Evolutionary conservation across 768 basidiomycete genomes (phyloP), one percentile per base, ranked within the genome.

Genomic region (Clavaria fumosa): DNA sequence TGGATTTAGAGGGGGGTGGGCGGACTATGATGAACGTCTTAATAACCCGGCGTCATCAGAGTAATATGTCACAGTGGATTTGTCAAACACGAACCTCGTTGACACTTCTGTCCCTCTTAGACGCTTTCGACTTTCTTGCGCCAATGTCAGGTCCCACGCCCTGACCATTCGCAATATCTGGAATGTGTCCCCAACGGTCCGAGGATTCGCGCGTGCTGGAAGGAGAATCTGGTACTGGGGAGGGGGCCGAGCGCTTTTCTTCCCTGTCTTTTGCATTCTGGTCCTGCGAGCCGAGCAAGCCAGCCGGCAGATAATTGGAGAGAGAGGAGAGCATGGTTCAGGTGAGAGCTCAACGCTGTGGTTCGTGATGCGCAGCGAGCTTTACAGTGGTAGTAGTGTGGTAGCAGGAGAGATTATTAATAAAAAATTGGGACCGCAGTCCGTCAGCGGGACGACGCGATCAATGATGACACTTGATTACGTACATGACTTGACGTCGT

Each of bases 21-120:
- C 84, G 75, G 39, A 93, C 90, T 50, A 93, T 75, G 40, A 91
- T 83, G 60, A 90, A 88, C 0, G 81, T 84, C 88, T 91, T 52
- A 4, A 35, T 7, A 24, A 23, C 23, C 35, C 37, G 40, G 39
- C 32, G 22, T 32, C 12, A 23, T 30, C 12, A 41, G 34, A 9
- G 23, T 23, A 15, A 32, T 27, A 5, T 24, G 31, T 7, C 18
- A 7, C 18, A 27, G 17, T 17, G 9, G 32, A 14, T 3, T 18
- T 4, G 18, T 26, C 21, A 19, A 5, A 5, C 23, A 45, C 43
- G 21, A 7, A 40, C 45, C 39, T 46, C 45, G 20, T 26, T 37
- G 17, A 32, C 31, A 18, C 23, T 24, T 32, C 43, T 46, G 23
- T 46, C 45, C 15, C 38, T 46, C 35, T 46, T 46, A n/a, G n/a